Evolutionary conservation across 2,329 filamentous ascomycete genomes (phyloP), one percentile per base, ranked within the genome.

Genomic region (Metarhizium anisopliae): DNA sequence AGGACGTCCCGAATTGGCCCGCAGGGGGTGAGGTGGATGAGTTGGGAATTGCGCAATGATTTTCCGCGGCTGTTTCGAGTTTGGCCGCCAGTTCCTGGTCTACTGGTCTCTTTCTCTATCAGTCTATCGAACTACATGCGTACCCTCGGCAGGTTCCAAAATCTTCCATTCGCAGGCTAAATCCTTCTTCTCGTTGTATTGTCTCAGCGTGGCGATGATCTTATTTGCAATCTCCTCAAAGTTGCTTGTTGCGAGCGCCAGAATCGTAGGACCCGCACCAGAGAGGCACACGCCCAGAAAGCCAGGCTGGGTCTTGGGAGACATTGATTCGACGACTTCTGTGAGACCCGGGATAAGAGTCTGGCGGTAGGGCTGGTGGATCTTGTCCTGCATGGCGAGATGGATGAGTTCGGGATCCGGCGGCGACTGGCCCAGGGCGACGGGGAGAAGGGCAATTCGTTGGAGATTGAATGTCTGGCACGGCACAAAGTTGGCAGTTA

Each of bases 311-410:
- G 87, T 87, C 66, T 83, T 82, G 32, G 93, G 94, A 11, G 89
- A 96, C 77, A 97, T 92, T 58, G 87, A 93, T 69, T 90, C 84
- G 53, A 99, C 84, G 54, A 99, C 93, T 68, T 96, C 88, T 16
- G 89, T 87, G 56, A 99, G 80, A 0, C 93, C 94, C 1, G 94
- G 94, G 63, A 99, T 95, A 59, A 99, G 82, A 2, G 82, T 87
- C 73, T 94, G 87, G 54, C 94, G 87, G 76, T 99, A 97, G 47
- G 91, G 94, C 73, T 99, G 94, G 75, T 99, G 94, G 59, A 99
- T 84, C 74, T 92, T 95, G 77, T 99, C 94, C 74, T 97, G 94
- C 94, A 99, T 99, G 50, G 92, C 93, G 51, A 95, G 85, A 75
- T 95, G 95, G 70, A 99, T 99, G 72, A 95, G 87, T 64, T 95